Evolutionary conservation across 805 yeast genomes (phyloP).

Genomic region (Barnettozyma populi): DNA sequence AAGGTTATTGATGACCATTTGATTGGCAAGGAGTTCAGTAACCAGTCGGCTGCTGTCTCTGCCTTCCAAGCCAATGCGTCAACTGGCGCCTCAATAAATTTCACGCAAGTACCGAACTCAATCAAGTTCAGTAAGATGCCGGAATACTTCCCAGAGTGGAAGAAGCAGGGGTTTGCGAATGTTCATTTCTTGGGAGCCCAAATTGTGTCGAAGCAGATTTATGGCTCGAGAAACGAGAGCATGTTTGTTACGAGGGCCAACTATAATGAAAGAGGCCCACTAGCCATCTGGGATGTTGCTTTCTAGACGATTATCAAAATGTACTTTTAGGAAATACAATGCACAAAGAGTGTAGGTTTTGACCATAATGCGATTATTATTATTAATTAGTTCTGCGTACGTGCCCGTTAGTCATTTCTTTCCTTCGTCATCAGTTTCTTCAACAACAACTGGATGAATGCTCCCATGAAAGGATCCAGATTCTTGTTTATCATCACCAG

Average conservation of each 20-base stretch:
- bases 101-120: constrained; percentile 74
- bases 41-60: constrained; percentile 23
- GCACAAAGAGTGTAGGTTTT: background rate
- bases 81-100: constrained; percentile 17
- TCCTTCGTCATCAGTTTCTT: background rate
- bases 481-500: background rate
- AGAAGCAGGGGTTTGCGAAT: constrained; percentile 70
- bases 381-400: background rate
- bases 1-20: constrained; percentile 53
- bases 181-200: constrained; percentile 81
- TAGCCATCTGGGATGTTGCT: constrained; percentile 66
- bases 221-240: constrained; percentile 53
- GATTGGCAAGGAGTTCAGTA: constrained; percentile 30
- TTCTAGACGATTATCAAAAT: constrained; percentile 13
- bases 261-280: constrained; percentile 77
- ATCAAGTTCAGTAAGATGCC: constrained; percentile 68
- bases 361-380: background rate
- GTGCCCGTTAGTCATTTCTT: background rate
- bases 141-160: constrained; percentile 95
- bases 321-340: background rate
- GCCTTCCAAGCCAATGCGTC: constrained; percentile 25
- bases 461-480: background rate
- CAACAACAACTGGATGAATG: background rate
- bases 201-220: constrained; percentile 81
- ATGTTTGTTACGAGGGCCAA: constrained; percentile 62